Base-by-base conservation (phyloP, 208 protist genomes). In the Trypanosoma lewisi region DNA sequence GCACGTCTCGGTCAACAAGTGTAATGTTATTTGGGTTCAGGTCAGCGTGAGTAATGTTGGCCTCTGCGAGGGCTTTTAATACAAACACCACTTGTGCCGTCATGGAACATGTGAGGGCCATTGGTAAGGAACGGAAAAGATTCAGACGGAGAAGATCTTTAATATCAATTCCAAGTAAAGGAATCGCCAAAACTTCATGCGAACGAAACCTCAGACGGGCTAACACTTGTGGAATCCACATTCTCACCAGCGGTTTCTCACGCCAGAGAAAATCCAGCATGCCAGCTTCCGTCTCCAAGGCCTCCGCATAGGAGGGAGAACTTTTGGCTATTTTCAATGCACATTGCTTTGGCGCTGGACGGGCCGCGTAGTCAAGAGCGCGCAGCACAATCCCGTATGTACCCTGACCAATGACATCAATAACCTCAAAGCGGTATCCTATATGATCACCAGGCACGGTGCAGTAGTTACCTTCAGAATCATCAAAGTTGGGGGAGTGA, bases 11-110 rank as follows among this genome's bases (percentile, higher is more conserved):
- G 66, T 85, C 71, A 31, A 50, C 21, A 34, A 96, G 61, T 16
- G 94, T 71, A 30, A 97, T 73, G 77, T 96, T 96, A 45, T 96
- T 90, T 2, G 79, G 89, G 75, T 98, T 98, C 25, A 98, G 55
- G 67, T 98, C 97, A 23, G 94, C 97, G 74, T 98, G 97, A 23
- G 98, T 86, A 27, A 98, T 75, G 42, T 73, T 63, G 36, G 82
- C 51, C 19, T 83, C 49, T 16, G 75, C 57, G 52, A 97, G 52
- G 48, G 89, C 88, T 42, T 66, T 62, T 25, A 98, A 73, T 11
- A 87, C 77, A 14, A 47, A 61, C 9, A 96, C 65, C 34, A 98
- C 70, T 76, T 98, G 95, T 33, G 78, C 70, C 0, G 77, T 76
- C 61, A 98, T 63, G 37, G 57, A 48, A 33, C 70, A 76, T 1